phyloP scores from a whole-genome alignment of 2,329 filamentous ascomycete genomes.

The Zasmidium angulare region DNA sequence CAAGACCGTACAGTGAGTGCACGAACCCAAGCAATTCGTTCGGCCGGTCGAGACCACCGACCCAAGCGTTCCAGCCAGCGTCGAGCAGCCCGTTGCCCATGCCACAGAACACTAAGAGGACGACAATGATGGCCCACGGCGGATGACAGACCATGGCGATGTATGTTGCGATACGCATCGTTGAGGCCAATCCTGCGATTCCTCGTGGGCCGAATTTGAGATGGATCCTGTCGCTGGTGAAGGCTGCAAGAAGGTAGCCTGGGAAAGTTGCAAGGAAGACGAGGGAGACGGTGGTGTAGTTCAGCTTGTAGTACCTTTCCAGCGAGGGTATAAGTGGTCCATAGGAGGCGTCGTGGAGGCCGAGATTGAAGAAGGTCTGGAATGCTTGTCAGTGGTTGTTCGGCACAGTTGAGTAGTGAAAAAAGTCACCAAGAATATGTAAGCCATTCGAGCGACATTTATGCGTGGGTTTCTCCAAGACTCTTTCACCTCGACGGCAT shows the following conservation, averaged over 20 bases:
- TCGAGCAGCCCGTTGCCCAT: slow-evolving; percentile 68
- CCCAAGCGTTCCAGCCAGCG: slow-evolving; percentile 57
- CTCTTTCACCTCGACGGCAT: slow-evolving; percentile 5
- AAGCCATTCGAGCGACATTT: slow-evolving; percentile 10
- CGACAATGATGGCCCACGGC: slow-evolving; percentile 61
- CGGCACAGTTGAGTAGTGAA: background rate
- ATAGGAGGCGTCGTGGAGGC: slow-evolving; percentile 13
- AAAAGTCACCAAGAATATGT: slow-evolving; percentile 3
- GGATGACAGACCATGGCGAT: slow-evolving; percentile 63
- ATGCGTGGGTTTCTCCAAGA: slow-evolving; percentile 12
- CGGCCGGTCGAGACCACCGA: slow-evolving; percentile 68
- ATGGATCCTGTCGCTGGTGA: slow-evolving; percentile 62
- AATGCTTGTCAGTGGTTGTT: background rate
- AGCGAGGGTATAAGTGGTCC: slow-evolving; percentile 29
- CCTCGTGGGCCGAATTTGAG: slow-evolving; percentile 64
- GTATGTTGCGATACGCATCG: slow-evolving; percentile 62
- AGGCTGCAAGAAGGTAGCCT: slow-evolving; percentile 61
- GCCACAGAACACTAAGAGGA: slow-evolving; percentile 62
- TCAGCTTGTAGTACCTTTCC: slow-evolving; percentile 58
- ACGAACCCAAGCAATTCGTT: slow-evolving; percentile 70
- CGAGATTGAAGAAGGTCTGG: slow-evolving; percentile 12
- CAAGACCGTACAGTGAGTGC: slow-evolving; percentile 68
- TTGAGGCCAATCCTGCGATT: slow-evolving; percentile 62
- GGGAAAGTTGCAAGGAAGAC: slow-evolving; percentile 63
- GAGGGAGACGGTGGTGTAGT: slow-evolving; percentile 61